Percentiles rank a stretch among this genome's conserved stretches.
Conservation (phyloP, 2,329 filamentous ascomycete species). For the Pseudogymnoascus sp. region DNA sequence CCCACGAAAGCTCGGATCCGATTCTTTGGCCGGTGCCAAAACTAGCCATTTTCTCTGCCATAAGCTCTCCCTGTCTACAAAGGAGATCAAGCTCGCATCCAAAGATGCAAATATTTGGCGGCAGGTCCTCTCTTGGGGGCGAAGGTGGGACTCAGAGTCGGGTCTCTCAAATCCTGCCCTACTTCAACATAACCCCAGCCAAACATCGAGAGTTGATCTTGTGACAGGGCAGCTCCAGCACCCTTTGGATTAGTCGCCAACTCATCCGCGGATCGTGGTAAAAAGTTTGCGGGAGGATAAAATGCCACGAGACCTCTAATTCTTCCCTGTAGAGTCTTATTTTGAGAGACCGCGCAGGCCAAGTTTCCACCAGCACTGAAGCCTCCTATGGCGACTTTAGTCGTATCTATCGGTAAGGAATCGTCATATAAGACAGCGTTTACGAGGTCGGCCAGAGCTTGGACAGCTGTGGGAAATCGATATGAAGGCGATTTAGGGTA, state of each 20-base stretch:
- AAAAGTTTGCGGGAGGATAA: constrained; percentile 29
- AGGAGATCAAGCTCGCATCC: constrained; percentile 21
- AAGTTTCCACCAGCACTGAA: constrained; percentile 46
- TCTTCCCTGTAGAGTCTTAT: constrained; percentile 21
- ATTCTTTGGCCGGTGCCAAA: constrained; percentile 9
- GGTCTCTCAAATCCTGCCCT: constrained; percentile 21
- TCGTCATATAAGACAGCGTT: constrained; percentile 34
- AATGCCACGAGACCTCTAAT: constrained; percentile 34
- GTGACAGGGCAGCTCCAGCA: background rate
- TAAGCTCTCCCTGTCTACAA: constrained; percentile 12
- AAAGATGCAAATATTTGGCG: constrained; percentile 19
- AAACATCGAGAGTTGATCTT: constrained; percentile 13
- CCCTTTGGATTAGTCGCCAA: background rate
- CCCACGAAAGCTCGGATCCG: constrained; percentile 14
- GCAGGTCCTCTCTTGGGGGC: constrained; percentile 18
- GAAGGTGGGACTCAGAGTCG: constrained; percentile 19
- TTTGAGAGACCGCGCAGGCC: constrained; percentile 34
- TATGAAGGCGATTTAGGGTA: constrained; percentile 40
- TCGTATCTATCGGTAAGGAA: constrained; percentile 37
- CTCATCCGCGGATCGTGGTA: background rate
- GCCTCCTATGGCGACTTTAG: constrained; percentile 37
- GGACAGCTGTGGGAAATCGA: constrained; percentile 36
- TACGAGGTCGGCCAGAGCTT: constrained; percentile 39
- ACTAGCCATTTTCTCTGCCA: constrained; percentile 16
- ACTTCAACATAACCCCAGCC: constrained; percentile 19